Base-by-base conservation (phyloP, 495 filamentous ascomycete species). In the Pyrenopolyporus hunteri region DNA sequence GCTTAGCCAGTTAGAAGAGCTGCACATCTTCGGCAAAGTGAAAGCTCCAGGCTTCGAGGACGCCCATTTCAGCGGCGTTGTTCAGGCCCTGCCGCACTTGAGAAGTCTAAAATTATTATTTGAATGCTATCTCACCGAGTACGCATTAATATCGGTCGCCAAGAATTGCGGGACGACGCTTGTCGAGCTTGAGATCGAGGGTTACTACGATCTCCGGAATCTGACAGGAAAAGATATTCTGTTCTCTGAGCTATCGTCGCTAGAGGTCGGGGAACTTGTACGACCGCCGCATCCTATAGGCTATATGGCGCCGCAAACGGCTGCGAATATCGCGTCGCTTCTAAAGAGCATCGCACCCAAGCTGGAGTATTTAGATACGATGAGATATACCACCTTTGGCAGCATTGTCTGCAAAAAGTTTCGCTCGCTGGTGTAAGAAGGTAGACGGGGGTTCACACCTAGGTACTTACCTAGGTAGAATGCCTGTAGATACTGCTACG, bases 271-370 rank as follows among this genome's bases (percentile, higher is more conserved):
- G 22, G 19, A 31, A 3, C n/a, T 57, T 3, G 6, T 10, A 16
- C 1, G 10, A 2, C 13, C 13, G 0, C 9, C 40, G 26, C 5
- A 29, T 26, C 0, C 1, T n/a, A 2, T 20, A 14, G 19, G 29
- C 7, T 39, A 36, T 6, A 29, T 4, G 20, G 26, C n/a, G 31
- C 19, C 1, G 10, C 10, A 6, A 43, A 40, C 26, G 16, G 53
- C 33, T 2, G 33, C 6, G 6, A 10, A 19, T 6, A 8, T 25
- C 14, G 53, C 33, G 10, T 23, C 1, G 6, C 11, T 57, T 20
- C 25, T 57, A 17, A 57, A 22, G 23, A 22, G 14, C 6, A 31
- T 57, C 3, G 43, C 43, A 16, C 53, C 53, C 5, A 14, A 6
- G 1, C 16, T 57, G 5, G 32, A 32, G 9, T 31, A 48, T 4